Percentiles rank a stretch among this genome's conserved stretches.
Conservation (phyloP, 306 rosid genomes). For the Quercus mongolica region DNA sequence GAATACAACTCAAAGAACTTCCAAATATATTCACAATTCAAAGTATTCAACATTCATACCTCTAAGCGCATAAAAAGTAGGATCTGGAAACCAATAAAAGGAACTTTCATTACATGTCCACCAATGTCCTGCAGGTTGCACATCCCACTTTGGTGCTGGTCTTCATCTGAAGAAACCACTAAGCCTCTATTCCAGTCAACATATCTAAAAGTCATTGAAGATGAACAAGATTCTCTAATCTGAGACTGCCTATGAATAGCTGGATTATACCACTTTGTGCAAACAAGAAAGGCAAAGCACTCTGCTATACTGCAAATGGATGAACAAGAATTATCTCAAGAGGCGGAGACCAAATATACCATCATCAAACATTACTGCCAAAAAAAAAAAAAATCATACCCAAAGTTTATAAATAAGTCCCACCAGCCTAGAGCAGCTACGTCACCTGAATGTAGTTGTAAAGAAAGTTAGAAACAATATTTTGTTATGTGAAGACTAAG, state of each 20-base stretch:
- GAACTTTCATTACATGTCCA: constrained; percentile 90
- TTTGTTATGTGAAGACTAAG: background rate
- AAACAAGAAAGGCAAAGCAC: constrained; percentile 94
- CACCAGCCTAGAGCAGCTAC: constrained; percentile 93
- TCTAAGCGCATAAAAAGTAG: constrained; percentile 79
- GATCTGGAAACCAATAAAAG: constrained; percentile 68
- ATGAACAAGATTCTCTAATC: constrained; percentile 54
- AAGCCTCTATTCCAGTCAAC: constrained; percentile 71
- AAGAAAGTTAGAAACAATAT: constrained; percentile 6
- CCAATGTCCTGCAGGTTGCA: constrained; percentile 83
- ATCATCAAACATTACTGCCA: constrained; percentile 11
- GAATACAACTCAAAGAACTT: constrained; percentile 17
- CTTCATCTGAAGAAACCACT: constrained; percentile 67
- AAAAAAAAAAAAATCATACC: constrained; percentile 41
- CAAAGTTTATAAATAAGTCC: constrained; percentile 88
- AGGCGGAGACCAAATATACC: constrained; percentile 6
- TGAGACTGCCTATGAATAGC: constrained; percentile 67
- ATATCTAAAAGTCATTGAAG: constrained; percentile 57
- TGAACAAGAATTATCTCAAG: constrained; percentile 12
- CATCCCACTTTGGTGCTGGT: constrained; percentile 38
- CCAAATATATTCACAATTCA: background rate
- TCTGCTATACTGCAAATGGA: constrained; percentile 79
- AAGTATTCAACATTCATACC: constrained; percentile 35
- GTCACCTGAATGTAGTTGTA: constrained; percentile 59
- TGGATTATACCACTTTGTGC: constrained; percentile 97